A percentile compares a stretch with the other conserved stretches of the same genome.
Conservation (phyloP, 495 filamentous ascomycete species). For the Durotheca rogersii region DNA sequence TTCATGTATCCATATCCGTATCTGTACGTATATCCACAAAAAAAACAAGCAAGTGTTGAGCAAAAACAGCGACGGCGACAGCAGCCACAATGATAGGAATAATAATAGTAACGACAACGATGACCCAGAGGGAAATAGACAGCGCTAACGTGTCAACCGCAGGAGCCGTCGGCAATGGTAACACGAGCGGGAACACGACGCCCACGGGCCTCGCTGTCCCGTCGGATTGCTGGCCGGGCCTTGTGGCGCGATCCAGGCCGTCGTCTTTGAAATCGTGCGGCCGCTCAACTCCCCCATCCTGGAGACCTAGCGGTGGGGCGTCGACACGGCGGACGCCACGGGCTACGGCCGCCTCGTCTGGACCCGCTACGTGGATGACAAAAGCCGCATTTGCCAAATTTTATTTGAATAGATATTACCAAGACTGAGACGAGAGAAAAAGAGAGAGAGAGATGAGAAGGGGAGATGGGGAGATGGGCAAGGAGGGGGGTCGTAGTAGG, state of each 20-base stretch:
- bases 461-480: too few species aligned
- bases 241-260: constrained; percentile 4
- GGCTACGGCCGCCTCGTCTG: neutral
- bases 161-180: constrained; percentile 6
- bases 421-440: too few species aligned
- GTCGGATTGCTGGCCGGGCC: neutral
- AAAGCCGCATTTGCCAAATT: constrained; percentile 1
- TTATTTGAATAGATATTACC: neutral
- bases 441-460: too few species aligned
- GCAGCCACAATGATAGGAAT: too few species aligned
- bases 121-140: neutral
- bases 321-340: neutral
- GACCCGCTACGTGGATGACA: constrained; percentile 7
- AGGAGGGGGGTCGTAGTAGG: too few species aligned
- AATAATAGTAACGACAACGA: too few species aligned
- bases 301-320: constrained; percentile 5
- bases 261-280: neutral
- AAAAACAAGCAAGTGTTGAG: too few species aligned
- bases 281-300: constrained; percentile 3
- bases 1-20: too few species aligned
- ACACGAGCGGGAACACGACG: neutral
- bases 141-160: neutral
- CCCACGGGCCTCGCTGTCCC: neutral
- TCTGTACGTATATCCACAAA: too few species aligned
- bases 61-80: too few species aligned